Evolutionary conservation across 2,329 filamentous ascomycete genomes (phyloP).

Genomic region (Myriosclerotinia scirpicola): DNA sequence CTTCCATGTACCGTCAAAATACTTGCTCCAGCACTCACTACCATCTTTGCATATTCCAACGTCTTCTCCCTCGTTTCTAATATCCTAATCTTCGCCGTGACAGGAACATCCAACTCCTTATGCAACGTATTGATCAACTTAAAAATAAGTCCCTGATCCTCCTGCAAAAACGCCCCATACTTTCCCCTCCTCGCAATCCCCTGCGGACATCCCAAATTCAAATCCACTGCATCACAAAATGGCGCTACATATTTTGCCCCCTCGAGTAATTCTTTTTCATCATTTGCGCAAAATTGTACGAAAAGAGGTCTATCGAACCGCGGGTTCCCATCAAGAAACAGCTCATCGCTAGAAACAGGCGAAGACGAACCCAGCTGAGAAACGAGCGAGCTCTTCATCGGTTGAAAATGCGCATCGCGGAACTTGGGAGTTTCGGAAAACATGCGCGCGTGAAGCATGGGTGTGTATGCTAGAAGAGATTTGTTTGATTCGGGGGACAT

Average conservation of each 20-base stretch:
- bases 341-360: slow-evolving; percentile 40
- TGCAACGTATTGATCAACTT: slow-evolving; percentile 83
- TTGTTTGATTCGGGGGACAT: slow-evolving; percentile 64
- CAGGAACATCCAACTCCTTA: slow-evolving; percentile 72
- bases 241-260: slow-evolving; percentile 78
- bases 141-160: slow-evolving; percentile 82
- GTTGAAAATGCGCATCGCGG: slow-evolving; percentile 78
- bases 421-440: slow-evolving; percentile 77
- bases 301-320: slow-evolving; percentile 82
- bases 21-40: slow-evolving; percentile 83
- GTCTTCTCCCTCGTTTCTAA: slow-evolving; percentile 85
- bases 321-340: slow-evolving; percentile 84
- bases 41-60: slow-evolving; percentile 83
- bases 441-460: slow-evolving; percentile 93
- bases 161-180: slow-evolving; percentile 93
- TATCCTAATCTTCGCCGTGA: slow-evolving; percentile 93
- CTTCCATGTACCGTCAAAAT: slow-evolving; percentile 92
- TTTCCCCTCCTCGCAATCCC: slow-evolving; percentile 88
- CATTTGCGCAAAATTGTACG: slow-evolving; percentile 94
- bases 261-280: slow-evolving; percentile 73
- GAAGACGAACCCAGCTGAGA: slow-evolving; percentile 28
- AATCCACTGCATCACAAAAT: slow-evolving; percentile 90
- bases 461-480: slow-evolving; percentile 81
- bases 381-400: slow-evolving; percentile 42
- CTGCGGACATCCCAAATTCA: slow-evolving; percentile 95